Evolutionary conservation across 768 basidiomycete genomes (phyloP).

Genomic region (Tulasnella sp.): DNA sequence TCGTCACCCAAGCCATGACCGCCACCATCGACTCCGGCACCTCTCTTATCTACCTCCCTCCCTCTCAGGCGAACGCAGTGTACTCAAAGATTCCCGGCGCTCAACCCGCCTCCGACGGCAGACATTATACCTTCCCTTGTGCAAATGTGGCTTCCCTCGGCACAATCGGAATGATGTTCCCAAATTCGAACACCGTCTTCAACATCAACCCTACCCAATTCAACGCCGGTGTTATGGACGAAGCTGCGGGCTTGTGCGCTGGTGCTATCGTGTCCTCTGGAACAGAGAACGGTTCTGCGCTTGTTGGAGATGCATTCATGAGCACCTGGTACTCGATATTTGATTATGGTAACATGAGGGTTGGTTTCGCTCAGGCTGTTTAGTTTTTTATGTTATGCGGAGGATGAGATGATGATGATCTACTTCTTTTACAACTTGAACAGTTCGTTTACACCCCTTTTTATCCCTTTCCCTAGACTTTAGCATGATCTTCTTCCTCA

Average conservation of each 20-base stretch:
- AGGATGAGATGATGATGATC: too few relatives aligned
- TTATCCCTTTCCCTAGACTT: too few relatives aligned
- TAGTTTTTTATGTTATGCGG: neutral
- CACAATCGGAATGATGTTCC: neutral
- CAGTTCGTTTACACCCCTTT: too few relatives aligned
- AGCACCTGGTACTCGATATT: neutral
- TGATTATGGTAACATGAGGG: neutral
- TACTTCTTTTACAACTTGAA: too few relatives aligned
- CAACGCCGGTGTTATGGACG: neutral
- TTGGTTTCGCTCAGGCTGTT: neutral
- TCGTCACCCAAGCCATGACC: neutral
- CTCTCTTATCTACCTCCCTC: neutral
- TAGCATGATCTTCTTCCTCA: too few relatives aligned
- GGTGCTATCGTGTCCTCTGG: neutral
- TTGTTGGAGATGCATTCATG: neutral
- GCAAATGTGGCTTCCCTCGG: neutral
- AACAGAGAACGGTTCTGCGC: neutral
- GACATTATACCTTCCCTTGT: neutral
- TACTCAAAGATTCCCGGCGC: neutral
- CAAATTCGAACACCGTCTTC: neutral
- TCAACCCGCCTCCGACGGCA: neutral
- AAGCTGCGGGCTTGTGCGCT: neutral
- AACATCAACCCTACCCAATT: neutral
- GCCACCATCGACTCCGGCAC: neutral
- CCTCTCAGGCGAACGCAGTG: neutral